These are phyloP conservation scores for Dissophora globulifera DNA, from an alignment of 192 early-diverging fungal species.

Conservation along the genomic window DNA sequence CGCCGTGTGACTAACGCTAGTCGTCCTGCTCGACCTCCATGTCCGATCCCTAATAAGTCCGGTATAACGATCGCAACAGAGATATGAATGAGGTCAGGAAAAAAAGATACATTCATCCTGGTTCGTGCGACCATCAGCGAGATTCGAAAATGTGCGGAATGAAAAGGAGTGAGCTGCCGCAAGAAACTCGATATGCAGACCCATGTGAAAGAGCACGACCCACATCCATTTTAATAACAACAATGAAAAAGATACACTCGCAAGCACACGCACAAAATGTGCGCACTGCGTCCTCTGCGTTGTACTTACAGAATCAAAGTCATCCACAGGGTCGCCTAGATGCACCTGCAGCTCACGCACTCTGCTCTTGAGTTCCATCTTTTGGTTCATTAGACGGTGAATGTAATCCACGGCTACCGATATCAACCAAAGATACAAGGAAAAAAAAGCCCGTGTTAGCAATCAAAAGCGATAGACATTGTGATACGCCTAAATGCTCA, in stretches of 20 bases:
- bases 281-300: no score
- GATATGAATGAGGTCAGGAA: no score
- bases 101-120: no score
- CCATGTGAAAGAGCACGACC: slow-evolving; percentile 6
- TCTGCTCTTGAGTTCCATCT: slow-evolving; percentile 63
- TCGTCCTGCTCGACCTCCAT: slow-evolving; percentile 28
- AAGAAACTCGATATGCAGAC: background rate
- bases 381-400: slow-evolving; percentile 70
- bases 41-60: slow-evolving; percentile 32
- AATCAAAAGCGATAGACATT: no score
- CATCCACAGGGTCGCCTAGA: slow-evolving; percentile 61
- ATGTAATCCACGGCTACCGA: slow-evolving; percentile 80
- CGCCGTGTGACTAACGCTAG: background rate
- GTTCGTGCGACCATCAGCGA: slow-evolving; percentile 1
- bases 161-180: background rate
- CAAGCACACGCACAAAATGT: no score
- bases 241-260: no score
- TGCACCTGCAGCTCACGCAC: slow-evolving; percentile 62
- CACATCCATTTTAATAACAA: background rate
- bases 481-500: no score
- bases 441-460: no score
- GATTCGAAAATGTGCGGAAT: background rate
- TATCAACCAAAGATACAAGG: background rate
- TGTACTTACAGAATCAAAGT: slow-evolving; percentile 31
- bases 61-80: no score